Evolutionary conservation across 345 rosid species (phyloP), one percentile per base, ranked within the genome.

Genomic region (Eutrema heterophyllum): DNA sequence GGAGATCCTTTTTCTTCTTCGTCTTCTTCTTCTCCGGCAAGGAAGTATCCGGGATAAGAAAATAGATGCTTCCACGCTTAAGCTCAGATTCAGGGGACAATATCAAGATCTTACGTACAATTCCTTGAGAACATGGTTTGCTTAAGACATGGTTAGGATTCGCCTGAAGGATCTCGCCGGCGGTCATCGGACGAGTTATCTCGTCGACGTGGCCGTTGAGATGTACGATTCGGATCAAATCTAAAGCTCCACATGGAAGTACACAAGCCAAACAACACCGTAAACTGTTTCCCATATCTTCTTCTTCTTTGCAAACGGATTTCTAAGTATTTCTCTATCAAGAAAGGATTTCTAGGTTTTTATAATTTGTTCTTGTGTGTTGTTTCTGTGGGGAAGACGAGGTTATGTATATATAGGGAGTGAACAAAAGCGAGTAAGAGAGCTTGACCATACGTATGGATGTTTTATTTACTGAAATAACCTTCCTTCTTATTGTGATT

Each of bases 231-330:
- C 99, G 84, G 80, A 92, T 92, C 83, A 95, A 81, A 62, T 95
- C 99, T 54, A 95, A 86, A 48, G 98, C 99, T 55, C 98, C 99
- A 69, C 94, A 92, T 1, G 99, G 97, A 79, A 92, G 90, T 58
- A 95, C 86, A 74, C 98, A 95, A 36, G 96, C 96, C 84, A 95
- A 81, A 73, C 97, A 95, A 51, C 97, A 95, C 66, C 96, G 84
- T 77, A 95, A 77, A 71, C 90, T 90, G 68, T 95, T 95, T 12
- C 99, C 97, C 99, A 95, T 93, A 30, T 24, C 33, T 13, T 30
- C 74, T n/a, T 2, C 9, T 30, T 12, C 24, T 21, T 67, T 48
- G 46, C 33, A 35, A 46, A 36, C 40, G 1, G 24, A 21, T 21
- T 21, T 21, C 24, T 21, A 21, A 21, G 24, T 21, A 21, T 21